These are phyloP conservation scores for Neurospora tetrasperma DNA, from an alignment of 495 filamentous ascomycete species.

Conservation along the genomic window DNA sequence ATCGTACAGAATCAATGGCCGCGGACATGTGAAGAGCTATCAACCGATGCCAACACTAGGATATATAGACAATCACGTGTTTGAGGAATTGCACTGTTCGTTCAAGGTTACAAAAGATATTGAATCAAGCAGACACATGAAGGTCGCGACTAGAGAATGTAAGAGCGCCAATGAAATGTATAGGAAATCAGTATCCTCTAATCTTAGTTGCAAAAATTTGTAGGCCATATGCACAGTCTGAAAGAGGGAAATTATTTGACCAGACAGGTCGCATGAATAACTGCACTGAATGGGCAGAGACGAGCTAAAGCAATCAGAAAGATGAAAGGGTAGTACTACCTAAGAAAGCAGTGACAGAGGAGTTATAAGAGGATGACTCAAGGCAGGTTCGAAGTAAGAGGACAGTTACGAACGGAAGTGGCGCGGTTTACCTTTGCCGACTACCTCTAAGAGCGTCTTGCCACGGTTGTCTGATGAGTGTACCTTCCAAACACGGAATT, in stretches of 20 bases:
- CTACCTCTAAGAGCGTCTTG: neutral
- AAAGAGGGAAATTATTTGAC: neutral
- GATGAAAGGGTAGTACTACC: too few relatives aligned
- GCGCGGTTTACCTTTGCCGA: neutral
- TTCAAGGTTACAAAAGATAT: neutral
- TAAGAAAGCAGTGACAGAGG: neutral
- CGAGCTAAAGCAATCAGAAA: neutral
- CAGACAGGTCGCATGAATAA: neutral
- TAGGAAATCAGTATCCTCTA: neutral
- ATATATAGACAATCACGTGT: neutral
- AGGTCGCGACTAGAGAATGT: neutral
- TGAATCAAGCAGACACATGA: neutral
- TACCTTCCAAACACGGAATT: neutral
- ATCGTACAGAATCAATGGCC: neutral
- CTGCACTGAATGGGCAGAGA: neutral
- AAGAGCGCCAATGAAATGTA: neutral
- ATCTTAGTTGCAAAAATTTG: neutral
- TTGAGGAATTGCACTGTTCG: neutral
- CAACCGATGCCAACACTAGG: neutral
- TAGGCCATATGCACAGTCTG: neutral
- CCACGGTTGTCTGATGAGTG: neutral
- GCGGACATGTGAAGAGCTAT: neutral
- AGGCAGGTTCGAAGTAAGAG: neutral
- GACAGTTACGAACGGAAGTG: neutral
- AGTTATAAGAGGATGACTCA: neutral